Conservation (phyloP, 345 rosid species). For the Euphorbia peplus region DNA sequence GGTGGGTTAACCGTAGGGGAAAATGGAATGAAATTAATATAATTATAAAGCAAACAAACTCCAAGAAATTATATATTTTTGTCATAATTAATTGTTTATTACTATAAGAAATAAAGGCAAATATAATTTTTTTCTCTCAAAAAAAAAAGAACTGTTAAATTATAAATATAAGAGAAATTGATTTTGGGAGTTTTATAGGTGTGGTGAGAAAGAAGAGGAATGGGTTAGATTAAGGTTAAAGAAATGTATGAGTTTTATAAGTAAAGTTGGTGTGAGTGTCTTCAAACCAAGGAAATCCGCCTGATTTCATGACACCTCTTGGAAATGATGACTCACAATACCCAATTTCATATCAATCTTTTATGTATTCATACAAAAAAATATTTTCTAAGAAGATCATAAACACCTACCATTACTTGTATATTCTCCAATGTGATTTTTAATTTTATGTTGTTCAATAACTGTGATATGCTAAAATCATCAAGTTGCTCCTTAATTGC, state of each 20-base stretch:
- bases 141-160: too few relatives aligned
- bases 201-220: constrained; percentile 24
- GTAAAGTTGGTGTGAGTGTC: constrained; percentile 34
- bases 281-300: constrained; percentile 41
- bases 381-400: background rate
- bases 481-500: background rate
- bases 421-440: constrained; percentile 4
- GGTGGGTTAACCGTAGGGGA: constrained; percentile 38
- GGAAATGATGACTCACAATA: constrained; percentile 39
- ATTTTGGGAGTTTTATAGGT: constrained; percentile 13
- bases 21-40: constrained; percentile 28
- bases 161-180: background rate
- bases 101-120: too few relatives aligned
- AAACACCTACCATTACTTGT: background rate
- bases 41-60: constrained; percentile 28
- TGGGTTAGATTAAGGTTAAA: constrained; percentile 47
- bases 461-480: background rate
- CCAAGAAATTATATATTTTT: constrained; percentile 17
- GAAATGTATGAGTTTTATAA: constrained; percentile 41
- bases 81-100: too few relatives aligned
- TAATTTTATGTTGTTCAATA: background rate
- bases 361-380: background rate
- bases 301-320: constrained; percentile 40
- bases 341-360: constrained; percentile 5
- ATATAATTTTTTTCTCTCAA: background rate